Evolutionary conservation across 1,139 yeast genomes (phyloP), one percentile per base, ranked within the genome.

Genomic region (Protomyces pachydermus): DNA sequence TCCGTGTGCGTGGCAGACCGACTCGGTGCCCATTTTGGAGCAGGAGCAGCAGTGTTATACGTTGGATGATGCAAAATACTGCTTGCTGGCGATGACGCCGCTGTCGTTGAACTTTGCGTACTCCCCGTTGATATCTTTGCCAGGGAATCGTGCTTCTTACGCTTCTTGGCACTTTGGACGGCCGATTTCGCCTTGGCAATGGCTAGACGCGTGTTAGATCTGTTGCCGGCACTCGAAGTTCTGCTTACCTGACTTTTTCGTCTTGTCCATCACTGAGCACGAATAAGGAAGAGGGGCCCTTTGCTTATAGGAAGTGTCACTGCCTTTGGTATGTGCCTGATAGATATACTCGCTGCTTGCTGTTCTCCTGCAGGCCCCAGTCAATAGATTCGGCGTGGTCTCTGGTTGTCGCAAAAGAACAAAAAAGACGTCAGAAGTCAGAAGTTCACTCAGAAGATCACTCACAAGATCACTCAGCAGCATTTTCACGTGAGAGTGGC

Each of bases 161-260:
- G 56, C 42, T 58, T 58, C 62, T 58, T 58, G 25, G 62, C 45
- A 18, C 54, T 55, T n/a, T 58, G 62, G 20, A 58, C 54, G 14
- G 62, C 62, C 14, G 62, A 50, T 45, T 58, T 58, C 34, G 62
- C 62, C 53, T 58, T 58, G 42, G 53, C 56, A 45, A 58, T 58
- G 28, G 62, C 62, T 23, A 18, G 8, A 28, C 32, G 32, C 32
- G 32, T 28, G 32, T 28, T 28, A 28, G 8, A 2, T 4, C 5
- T 6, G 32, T 28, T 28, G 32, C 32, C 32, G 32, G 32, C 8
- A 1, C 1, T 4, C 0, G 32, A 6, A 28, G 42, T 38, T n/a
- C 20, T 42, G 48, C 48, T n/a, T 42, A 42, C 48, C 48, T 16
- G 48, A 42, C 23, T 58, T 58, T 38, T 58, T 58, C 34, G 62